Base-by-base conservation (phyloP, 495 filamentous ascomycete species). In the Tirmania nivea region DNA sequence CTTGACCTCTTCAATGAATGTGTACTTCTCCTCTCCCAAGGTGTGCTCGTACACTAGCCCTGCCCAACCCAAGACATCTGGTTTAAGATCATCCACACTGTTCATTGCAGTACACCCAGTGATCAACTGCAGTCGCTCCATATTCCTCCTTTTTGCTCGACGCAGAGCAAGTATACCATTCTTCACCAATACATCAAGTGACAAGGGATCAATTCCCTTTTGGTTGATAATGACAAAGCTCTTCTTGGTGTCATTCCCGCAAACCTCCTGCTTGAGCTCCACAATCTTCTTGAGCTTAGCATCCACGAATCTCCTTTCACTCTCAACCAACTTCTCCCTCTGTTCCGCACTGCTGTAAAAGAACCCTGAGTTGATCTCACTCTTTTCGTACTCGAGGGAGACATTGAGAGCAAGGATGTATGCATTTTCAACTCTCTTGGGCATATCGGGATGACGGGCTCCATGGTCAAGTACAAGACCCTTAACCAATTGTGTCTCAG, bases 171-270 rank as follows among this genome's bases (percentile, higher is more conserved):
- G 76, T 60, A 97, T 96, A 53, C 88, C 88, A 65, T 97, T 96
- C 78, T 96, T 97, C 51, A 87, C 86, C 34, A 97, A 71, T 21
- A 96, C 85, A 65, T 97, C 90, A 57, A 97, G 72, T 52, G 86
- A 94, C 51, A 96, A 71, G 16, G 90, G 90, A 66, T 99, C 90
- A 61, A 99, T 99, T 54, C 90, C 90, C 72, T 99, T 99, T 70
- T 96, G 92, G 73, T 99, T 99, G 67, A 99, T 86, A 60, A 99
- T 78, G 56, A 96, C 90, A 63, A 99, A 96, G 55, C 82, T 78
- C 73, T 95, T 95, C 73, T 89, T 94, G 1, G 78, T 76, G 64
- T 96, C 92, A 63, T 79, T 82, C 11, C 90, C 90, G 69, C 90
- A 99, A 21, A 96, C 88, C 62, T 93, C 75, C 70, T 96, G 94